phyloP scores from a whole-genome alignment of 139 green algal genomes.

The Trebouxia sp. region DNA sequence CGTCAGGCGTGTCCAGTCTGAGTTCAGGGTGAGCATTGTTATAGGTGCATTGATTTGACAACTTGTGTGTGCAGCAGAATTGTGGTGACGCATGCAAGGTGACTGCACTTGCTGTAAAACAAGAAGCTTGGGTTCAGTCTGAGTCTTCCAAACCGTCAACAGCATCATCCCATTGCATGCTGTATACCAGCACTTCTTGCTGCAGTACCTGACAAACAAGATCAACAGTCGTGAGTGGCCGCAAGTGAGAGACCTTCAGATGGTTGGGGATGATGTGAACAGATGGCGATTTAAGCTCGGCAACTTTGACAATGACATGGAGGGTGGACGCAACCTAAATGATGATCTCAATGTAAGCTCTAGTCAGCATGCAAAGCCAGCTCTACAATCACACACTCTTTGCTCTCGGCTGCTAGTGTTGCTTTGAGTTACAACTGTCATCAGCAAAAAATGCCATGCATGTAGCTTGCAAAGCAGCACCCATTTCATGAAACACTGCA shows the following conservation, averaged over 20 bases:
- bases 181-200: not conserved
- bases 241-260: constrained; percentile 21
- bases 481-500: too few species aligned
- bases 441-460: too few species aligned
- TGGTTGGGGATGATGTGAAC: constrained; percentile 29
- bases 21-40: constrained; percentile 17
- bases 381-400: too few species aligned
- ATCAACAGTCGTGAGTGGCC: constrained; percentile 17
- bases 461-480: too few species aligned
- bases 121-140: not conserved
- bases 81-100: not conserved
- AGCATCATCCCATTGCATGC: constrained; percentile 2
- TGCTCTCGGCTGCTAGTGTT: too few species aligned
- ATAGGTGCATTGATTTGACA: not conserved
- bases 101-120: not conserved
- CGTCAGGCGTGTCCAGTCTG: constrained; percentile 13
- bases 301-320: constrained; percentile 37
- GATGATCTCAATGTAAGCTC: constrained; percentile 27
- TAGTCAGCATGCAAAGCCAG: too few species aligned
- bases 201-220: constrained; percentile 21
- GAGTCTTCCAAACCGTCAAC: too few species aligned
- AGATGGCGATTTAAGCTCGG: constrained; percentile 26
- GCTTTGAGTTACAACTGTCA: too few species aligned
- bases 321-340: constrained; percentile 32
- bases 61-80: not conserved